Conservation (phyloP, 805 yeast species). For the Novakomyces olei region DNA sequence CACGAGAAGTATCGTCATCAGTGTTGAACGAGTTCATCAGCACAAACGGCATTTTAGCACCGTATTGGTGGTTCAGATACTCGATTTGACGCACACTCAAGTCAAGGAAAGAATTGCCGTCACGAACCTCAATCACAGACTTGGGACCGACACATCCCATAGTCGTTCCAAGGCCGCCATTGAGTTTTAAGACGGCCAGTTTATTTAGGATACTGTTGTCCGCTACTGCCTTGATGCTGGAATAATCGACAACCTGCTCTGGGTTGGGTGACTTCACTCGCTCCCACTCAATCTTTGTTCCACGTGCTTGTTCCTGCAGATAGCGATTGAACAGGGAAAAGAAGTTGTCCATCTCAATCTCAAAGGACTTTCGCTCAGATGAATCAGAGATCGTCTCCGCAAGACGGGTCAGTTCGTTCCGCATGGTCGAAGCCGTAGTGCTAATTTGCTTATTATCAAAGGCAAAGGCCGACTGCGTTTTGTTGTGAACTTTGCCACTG, state of each 20-base stretch:
- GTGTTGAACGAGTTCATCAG: conserved; percentile 98
- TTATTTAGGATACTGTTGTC: conserved; percentile 33
- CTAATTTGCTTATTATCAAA: conserved; percentile 87
- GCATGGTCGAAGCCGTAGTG: conserved; percentile 93
- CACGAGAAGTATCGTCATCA: conserved; percentile 80
- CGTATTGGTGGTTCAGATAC: conserved; percentile 71
- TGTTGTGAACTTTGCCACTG: no score
- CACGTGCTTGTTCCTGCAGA: conserved; percentile 68
- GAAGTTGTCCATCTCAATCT: conserved; percentile 82
- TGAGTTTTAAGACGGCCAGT: conserved; percentile 84
- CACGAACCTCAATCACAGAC: conserved; percentile 94
- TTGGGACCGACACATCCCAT: conserved; percentile 99
- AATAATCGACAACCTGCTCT: conserved; percentile 73
- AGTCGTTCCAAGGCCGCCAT: conserved; percentile 96
- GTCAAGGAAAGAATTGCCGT: conserved; percentile 91
- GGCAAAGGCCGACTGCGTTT: conserved; percentile 4
- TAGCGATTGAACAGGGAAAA: conserved; percentile 86
- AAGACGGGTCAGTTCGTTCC: conserved; percentile 76
- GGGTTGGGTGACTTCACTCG: conserved; percentile 76
- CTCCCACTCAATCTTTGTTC: conserved; percentile 77
- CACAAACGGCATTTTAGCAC: conserved; percentile 82
- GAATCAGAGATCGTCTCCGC: conserved; percentile 53
- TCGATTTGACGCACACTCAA: conserved; percentile 81
- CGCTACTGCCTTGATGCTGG: conserved; percentile 20
- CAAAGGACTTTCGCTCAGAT: conserved; percentile 29